Conservation (phyloP, 2,329 filamentous ascomycete genomes). For the Xylariaceae sp. region DNA sequence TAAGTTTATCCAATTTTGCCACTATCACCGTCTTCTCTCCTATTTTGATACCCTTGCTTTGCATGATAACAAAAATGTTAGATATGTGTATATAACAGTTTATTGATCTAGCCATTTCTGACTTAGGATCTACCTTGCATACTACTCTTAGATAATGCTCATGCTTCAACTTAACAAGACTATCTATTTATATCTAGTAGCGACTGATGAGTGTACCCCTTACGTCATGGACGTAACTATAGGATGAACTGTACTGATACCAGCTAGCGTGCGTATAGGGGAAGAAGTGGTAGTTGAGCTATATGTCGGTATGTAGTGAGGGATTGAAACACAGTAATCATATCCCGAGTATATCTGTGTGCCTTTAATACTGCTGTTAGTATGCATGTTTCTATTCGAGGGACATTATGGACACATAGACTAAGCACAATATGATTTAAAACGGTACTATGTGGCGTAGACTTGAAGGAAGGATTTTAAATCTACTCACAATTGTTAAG, state of each 20-base stretch:
- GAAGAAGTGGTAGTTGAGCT: neutral
- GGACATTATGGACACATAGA: no score
- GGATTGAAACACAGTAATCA: constrained; percentile 17
- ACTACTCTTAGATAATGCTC: no score
- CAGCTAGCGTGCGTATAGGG: neutral
- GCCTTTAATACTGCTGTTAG: neutral
- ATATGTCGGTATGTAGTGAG: constrained; percentile 9
- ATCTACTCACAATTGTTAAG: constrained; percentile 13
- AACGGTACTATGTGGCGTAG: neutral
- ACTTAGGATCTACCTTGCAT: no score
- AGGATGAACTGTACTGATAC: no score
- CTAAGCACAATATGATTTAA: neutral
- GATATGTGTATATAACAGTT: neutral
- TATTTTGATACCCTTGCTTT: constrained; percentile 4
- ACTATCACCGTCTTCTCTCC: constrained; percentile 2
- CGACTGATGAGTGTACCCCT: no score
- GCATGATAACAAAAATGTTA: constrained; percentile 2
- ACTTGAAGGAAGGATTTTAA: neutral
- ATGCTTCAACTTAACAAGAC: no score
- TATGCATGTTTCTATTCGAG: no score
- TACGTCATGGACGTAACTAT: no score
- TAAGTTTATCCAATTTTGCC: constrained; percentile 2
- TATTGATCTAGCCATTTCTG: no score
- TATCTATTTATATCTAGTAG: no score
- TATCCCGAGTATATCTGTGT: constrained; percentile 10